A percentile compares a stretch with the other conserved stretches of the same genome.
These are phyloP conservation scores for Oxytropis ochrocephala DNA, from an alignment of 306 rosid genomes.

Conservation along the genomic window DNA sequence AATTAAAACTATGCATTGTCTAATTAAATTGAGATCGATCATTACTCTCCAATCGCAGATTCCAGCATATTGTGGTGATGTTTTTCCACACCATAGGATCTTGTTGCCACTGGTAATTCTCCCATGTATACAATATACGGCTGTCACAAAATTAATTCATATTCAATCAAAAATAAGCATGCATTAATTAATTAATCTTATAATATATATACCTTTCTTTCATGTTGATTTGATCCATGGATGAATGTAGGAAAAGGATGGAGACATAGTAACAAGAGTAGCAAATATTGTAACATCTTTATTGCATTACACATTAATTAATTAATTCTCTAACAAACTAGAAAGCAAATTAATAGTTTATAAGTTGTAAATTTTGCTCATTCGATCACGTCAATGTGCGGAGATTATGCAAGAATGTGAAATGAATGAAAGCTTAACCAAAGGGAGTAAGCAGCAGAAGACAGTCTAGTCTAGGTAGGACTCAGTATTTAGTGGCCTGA, in stretches of 20 bases:
- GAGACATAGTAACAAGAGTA: slow-evolving; percentile 12
- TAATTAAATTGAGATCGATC: neutral
- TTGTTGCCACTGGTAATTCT: slow-evolving; percentile 28
- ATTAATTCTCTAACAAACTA: neutral
- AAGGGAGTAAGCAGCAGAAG: neutral
- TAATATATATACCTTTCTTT: slow-evolving; percentile 47
- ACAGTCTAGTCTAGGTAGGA: slow-evolving; percentile 15
- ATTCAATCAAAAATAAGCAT: neutral
- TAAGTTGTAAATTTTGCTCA: neutral
- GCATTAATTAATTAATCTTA: neutral
- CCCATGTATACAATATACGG: slow-evolving; percentile 86
- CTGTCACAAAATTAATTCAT: slow-evolving; percentile 35
- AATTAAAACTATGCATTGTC: neutral
- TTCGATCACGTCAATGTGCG: neutral
- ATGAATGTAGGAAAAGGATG: neutral
- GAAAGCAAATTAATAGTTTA: neutral
- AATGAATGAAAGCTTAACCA: neutral
- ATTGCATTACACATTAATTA: neutral
- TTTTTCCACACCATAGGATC: slow-evolving; percentile 7
- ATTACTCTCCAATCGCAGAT: slow-evolving; percentile 65
- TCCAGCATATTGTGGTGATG: slow-evolving; percentile 52
- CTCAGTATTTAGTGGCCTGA: slow-evolving; percentile 47
- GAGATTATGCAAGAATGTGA: neutral
- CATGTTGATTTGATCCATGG: slow-evolving; percentile 37
- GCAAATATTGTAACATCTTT: slow-evolving; percentile 8